Evolutionary conservation across 495 filamentous ascomycete genomes (phyloP).

Genomic region (Apodospora peruviana): DNA sequence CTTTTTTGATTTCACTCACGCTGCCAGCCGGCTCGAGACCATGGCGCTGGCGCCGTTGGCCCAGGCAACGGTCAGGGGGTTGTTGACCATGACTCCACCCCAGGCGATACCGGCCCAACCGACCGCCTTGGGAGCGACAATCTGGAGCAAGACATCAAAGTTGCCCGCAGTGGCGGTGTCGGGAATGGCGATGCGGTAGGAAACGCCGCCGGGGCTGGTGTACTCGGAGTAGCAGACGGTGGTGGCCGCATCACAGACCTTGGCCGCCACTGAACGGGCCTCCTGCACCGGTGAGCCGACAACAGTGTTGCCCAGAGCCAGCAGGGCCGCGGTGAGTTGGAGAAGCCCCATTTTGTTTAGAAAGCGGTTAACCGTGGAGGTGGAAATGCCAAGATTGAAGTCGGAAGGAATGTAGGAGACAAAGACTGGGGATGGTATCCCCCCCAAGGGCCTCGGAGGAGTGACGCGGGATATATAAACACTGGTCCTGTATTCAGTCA

Average conservation of each 20-base stretch:
- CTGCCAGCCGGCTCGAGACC: conserved; percentile 25
- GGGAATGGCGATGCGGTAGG: conserved; percentile 33
- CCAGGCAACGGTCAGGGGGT: conserved; percentile 35
- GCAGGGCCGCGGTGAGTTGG: conserved; percentile 16
- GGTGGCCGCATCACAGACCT: conserved; percentile 28
- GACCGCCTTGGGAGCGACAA: conserved; percentile 29
- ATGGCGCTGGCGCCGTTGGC: conserved; percentile 21
- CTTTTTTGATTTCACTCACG: conserved; percentile 11
- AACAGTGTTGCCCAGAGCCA: conserved; percentile 17
- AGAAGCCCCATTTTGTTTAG: conserved; percentile 26
- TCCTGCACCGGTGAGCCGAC: conserved; percentile 17
- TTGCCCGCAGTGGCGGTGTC: conserved; percentile 25
- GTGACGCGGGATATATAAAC: not conserved
- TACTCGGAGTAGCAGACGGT: conserved; percentile 34
- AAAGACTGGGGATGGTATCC: not conserved
- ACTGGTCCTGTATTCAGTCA: not conserved
- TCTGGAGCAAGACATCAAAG: conserved; percentile 33
- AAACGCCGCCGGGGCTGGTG: conserved; percentile 22
- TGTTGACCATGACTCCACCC: conserved; percentile 36
- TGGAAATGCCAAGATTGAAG: not conserved
- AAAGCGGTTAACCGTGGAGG: not conserved
- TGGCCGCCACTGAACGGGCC: conserved; percentile 12
- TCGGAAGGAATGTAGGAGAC: not conserved
- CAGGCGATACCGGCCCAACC: conserved; percentile 36
- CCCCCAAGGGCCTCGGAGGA: not conserved